A percentile compares a stretch with the other conserved stretches of the same genome.
These are phyloP conservation scores for Trebouxia sp. DNA, from an alignment of 139 green algal species.

Conservation along the genomic window DNA sequence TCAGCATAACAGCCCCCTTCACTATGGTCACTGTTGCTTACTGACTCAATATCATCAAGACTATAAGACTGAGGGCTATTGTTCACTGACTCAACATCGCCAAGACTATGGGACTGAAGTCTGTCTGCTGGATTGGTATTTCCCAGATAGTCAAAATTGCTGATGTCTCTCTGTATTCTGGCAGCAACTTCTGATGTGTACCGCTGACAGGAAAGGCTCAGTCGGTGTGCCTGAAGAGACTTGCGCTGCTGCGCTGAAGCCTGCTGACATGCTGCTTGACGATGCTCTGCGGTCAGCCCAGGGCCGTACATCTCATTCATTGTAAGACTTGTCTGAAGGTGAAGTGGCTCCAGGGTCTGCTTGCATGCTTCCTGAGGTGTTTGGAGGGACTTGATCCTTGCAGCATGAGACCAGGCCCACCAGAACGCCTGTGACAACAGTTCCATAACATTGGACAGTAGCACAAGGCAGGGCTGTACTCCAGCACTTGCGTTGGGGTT, in stretches of 20 bases:
- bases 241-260: neutral
- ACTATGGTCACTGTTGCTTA: too few relatives aligned
- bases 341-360: too few relatives aligned
- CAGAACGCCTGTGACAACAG: conserved; percentile 1
- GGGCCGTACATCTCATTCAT: too few relatives aligned
- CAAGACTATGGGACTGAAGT: neutral
- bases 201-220: neutral
- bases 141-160: neutral
- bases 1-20: too few relatives aligned
- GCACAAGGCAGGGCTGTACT: too few relatives aligned
- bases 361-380: neutral
- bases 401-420: conserved; percentile 30
- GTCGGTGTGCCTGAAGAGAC: neutral
- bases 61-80: too few relatives aligned
- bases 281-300: neutral
- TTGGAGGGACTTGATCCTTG: neutral
- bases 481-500: too few relatives aligned
- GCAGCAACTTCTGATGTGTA: neutral
- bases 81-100: neutral
- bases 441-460: too few relatives aligned
- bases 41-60: conserved; percentile 1
- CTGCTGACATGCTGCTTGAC: neutral
- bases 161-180: neutral
- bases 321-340: too few relatives aligned
- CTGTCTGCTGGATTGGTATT: neutral